These are phyloP conservation scores for Acanthamoeba healyi DNA, from an alignment of 208 protist genomes.

Conservation along the genomic window DNA sequence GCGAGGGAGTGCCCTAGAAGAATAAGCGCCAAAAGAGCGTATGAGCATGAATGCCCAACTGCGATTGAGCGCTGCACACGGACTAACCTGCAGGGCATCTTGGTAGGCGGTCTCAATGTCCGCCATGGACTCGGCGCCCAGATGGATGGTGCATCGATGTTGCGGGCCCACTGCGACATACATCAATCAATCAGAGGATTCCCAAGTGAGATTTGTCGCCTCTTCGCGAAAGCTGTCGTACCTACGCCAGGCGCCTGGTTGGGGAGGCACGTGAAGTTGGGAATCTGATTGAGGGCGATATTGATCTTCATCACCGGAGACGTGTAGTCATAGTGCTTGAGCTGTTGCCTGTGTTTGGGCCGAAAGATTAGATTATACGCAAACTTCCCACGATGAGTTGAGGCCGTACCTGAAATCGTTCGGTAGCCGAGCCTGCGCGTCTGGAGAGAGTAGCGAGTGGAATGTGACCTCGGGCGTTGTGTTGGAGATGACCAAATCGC, in stretches of 20 bases:
- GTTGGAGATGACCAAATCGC: slow-evolving; percentile 77
- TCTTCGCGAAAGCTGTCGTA: neutral
- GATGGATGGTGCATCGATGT: slow-evolving; percentile 86
- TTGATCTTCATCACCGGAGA: slow-evolving; percentile 86
- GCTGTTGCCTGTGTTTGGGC: neutral
- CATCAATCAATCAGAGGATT: neutral
- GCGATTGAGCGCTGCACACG: neutral
- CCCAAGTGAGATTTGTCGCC: no score
- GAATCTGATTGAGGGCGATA: slow-evolving; percentile 83
- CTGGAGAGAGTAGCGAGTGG: slow-evolving; percentile 42
- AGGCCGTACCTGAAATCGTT: neutral
- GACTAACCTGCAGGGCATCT: slow-evolving; percentile 51
- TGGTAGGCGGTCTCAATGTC: slow-evolving; percentile 78
- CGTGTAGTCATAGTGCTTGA: slow-evolving; percentile 68
- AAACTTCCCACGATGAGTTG: neutral
- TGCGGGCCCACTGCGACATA: slow-evolving; percentile 74
- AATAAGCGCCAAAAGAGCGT: neutral
- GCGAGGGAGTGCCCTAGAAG: slow-evolving; percentile 73
- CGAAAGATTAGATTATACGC: neutral
- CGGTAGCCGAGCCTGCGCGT: slow-evolving; percentile 30
- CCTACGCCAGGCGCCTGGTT: slow-evolving; percentile 14
- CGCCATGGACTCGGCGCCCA: slow-evolving; percentile 72
- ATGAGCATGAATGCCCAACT: neutral
- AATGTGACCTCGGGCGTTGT: slow-evolving; percentile 78
- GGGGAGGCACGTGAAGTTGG: slow-evolving; percentile 81